Evolutionary conservation across 139 green algal genomes (phyloP), one percentile per base, ranked within the genome.

Genomic region (Gonium pectorale): DNA sequence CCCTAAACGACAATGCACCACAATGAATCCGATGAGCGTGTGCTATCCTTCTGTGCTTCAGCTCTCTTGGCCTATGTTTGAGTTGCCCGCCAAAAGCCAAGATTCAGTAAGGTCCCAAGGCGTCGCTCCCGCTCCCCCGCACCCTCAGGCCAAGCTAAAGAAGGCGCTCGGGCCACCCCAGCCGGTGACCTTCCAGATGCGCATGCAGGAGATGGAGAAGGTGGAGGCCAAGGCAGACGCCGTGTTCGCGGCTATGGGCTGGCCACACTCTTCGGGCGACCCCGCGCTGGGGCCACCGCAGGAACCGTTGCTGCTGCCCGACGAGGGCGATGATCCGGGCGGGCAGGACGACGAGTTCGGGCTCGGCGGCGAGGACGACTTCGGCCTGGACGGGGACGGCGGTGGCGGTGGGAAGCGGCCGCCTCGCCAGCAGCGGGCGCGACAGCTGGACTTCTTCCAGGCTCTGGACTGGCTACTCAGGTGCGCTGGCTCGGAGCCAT

Each of bases 201-300:
- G 54, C 17, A 73, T 83, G 60, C 62, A 73, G 62, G 38, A 60
- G 63, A 2, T 35, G 40, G 78, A 84, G 64, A 63, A 35, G 43
- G 5, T 24, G 0, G 78, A 84, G 78, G 63, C 43, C n/a, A 84
- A 84, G 78, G 78, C 78, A 4, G 78, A 84, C 40, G 19, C 5
- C 29, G 2, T 83, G 29, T 75, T 67, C 46, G 7, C 33, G 3
- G 29, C 6, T 21, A 66, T 75, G 62, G 78, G 78, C 60, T 84
- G 78, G 78, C 78, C 78, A 24, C 62, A 74, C 43, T 84, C 78
- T 2, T 40, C 62, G 33, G 62, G 44, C 29, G 78, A 84, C 44
- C 62, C 59, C 62, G 62, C 37, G 11, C 78, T 52, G 63, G 78
- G 78, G 60, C 62, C 62, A 3, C 46, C 63, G 35, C 26, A 43